Percentiles rank a stretch among this genome's conserved stretches.
Conservation (phyloP, 2,329 filamentous ascomycete species). For the Claviceps humidiphila region DNA sequence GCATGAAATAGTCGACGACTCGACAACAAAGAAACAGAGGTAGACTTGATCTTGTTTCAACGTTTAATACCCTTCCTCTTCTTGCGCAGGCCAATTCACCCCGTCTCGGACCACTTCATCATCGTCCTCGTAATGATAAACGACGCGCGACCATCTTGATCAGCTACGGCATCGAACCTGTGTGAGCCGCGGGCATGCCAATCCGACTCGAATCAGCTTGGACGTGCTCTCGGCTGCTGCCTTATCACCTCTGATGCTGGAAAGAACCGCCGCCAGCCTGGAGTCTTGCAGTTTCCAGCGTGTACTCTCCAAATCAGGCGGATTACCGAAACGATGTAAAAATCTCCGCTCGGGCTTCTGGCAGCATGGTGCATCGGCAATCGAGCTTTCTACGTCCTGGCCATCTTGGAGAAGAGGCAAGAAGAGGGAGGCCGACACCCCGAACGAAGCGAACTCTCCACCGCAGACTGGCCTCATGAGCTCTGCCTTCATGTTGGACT, state of each 20-base stretch:
- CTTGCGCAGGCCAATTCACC: neutral
- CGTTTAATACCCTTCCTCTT: neutral
- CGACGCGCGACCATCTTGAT: neutral
- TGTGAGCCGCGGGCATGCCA: conserved; percentile 13
- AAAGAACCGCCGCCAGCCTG: conserved; percentile 42
- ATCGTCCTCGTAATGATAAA: neutral
- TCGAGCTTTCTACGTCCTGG: conserved; percentile 34
- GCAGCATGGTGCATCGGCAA: conserved; percentile 38
- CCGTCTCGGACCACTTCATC: neutral
- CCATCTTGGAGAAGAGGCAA: conserved; percentile 19
- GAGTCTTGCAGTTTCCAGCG: conserved; percentile 43
- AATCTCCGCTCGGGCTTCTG: conserved; percentile 38
- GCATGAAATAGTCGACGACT: neutral
- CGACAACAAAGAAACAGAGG: neutral
- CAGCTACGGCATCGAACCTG: neutral
- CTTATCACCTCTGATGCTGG: conserved; percentile 33
- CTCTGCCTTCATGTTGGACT: conserved; percentile 40
- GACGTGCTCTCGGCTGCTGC: conserved; percentile 7
- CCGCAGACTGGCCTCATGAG: conserved; percentile 23
- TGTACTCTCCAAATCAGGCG: conserved; percentile 28
- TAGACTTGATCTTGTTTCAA: neutral
- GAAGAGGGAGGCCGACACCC: conserved; percentile 6
- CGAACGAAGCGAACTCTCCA: conserved; percentile 12
- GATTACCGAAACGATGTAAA: conserved; percentile 25
- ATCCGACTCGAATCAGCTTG: conserved; percentile 4